Base-by-base conservation (phyloP, 805 yeast genomes). In the Schwanniomyces polymorphus region DNA sequence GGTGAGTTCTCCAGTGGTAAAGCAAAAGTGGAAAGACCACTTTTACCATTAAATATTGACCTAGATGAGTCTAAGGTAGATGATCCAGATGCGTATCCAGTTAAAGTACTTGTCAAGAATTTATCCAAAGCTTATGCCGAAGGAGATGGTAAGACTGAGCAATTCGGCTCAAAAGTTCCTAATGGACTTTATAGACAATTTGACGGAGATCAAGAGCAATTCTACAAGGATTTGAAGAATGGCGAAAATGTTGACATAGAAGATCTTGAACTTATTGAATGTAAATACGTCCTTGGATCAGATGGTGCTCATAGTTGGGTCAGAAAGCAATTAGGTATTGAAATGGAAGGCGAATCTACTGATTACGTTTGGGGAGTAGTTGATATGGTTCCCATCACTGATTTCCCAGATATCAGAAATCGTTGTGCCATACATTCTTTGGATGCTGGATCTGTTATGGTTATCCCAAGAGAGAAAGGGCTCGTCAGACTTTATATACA, bases 381-480 rank as follows among this genome's bases (percentile, higher is more conserved):
- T 39, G 72, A 67, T 47, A 59, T 64, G 40, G 68, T 63, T 26
- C 67, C 68, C n/a, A 42, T 59, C 25, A 67, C 71, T 3, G 55
- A 67, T 43, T 67, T 65, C 54, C 72, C 72, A 2, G 72, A 67
- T 55, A 61, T 67, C 47, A 50, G 70, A 43, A 55, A 52, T 28
- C 54, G 67, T 12, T 57, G 64, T 47, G 71, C 68, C 11, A 64
- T 67, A 42, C 68, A 63, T 33, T 64, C 70, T 16, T 59, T 57
- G 17, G 58, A 55, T 23, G 48, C 53, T 33, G 70, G 70, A 2
- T 57, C 68, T 9, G 56, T 67, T 26, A 61, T 34, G 67, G 58
- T 61, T 28, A 65, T 67, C 18, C 72, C 72, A 29, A 53, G 72
- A 28, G 72, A 67, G 46, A 59, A 57, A 27, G 66, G 60, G 34